These are phyloP conservation scores for Collybia nuda DNA, from an alignment of 768 basidiomycete genomes.

Conservation along the genomic window DNA sequence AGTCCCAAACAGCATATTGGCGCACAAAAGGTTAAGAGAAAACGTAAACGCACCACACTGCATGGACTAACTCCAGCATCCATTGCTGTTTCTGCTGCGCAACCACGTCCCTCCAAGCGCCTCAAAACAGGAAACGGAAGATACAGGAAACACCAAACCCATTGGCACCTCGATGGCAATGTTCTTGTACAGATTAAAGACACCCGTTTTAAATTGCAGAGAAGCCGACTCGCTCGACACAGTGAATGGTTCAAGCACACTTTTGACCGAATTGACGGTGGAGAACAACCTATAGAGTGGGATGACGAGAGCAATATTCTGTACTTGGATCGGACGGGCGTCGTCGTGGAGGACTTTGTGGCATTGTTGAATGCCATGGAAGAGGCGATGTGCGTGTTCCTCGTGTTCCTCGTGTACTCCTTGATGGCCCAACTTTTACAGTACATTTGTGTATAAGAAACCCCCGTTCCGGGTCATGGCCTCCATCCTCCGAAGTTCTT, in stretches of 20 bases:
- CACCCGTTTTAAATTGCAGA: slow-evolving; percentile 33
- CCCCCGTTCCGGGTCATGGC: slow-evolving; percentile 28
- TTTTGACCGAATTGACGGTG: slow-evolving; percentile 5
- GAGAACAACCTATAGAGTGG: background rate
- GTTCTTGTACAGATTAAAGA: slow-evolving; percentile 31
- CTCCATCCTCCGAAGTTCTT: slow-evolving; percentile 31
- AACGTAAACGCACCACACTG: too few species aligned
- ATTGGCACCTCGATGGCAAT: slow-evolving; percentile 36
- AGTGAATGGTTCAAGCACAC: slow-evolving; percentile 30
- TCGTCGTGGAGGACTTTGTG: slow-evolving; percentile 30
- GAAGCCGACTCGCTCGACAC: slow-evolving; percentile 28
- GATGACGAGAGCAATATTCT: slow-evolving; percentile 12
- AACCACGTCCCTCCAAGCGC: too few species aligned
- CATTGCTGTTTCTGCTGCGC: too few species aligned
- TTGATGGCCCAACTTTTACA: slow-evolving; percentile 6
- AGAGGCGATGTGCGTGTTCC: slow-evolving; percentile 26
- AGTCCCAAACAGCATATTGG: too few species aligned
- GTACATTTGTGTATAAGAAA: slow-evolving; percentile 10
- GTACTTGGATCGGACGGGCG: slow-evolving; percentile 15
- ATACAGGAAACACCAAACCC: slow-evolving; percentile 3
- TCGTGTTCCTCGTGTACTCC: background rate
- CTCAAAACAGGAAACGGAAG: background rate
- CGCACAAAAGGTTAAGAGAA: too few species aligned
- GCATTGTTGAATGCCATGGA: slow-evolving; percentile 29
- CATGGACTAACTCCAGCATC: too few species aligned